Conservation (phyloP, 1,284 basidiomycete genomes). For the Puccinia polysora region DNA sequence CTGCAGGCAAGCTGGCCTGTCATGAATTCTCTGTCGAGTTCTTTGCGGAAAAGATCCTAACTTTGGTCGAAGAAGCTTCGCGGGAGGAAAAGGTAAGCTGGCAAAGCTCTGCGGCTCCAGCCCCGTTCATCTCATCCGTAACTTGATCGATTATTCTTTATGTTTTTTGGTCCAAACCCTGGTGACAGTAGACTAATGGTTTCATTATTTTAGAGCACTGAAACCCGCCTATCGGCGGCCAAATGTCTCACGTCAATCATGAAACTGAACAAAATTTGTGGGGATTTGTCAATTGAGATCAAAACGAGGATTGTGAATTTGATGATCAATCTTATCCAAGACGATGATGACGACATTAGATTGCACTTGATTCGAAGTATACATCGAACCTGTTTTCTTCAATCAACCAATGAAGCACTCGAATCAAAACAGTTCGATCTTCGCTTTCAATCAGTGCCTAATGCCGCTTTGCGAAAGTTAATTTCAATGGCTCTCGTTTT, state of each 20-base stretch:
- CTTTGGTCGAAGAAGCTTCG: not conserved
- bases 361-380: not conserved
- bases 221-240: conserved; percentile 33
- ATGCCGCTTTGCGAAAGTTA: conserved; percentile 20
- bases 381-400: not conserved
- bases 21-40: not conserved
- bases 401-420: not conserved
- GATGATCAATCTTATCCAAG: conserved; percentile 28
- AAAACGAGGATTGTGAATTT: conserved; percentile 24
- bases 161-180: too few relatives aligned
- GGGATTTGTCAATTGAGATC: not conserved
- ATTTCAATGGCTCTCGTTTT: conserved; percentile 1
- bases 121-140: too few relatives aligned
- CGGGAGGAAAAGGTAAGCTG: too few relatives aligned
- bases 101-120: too few relatives aligned
- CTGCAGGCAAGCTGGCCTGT: not conserved
- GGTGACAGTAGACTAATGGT: not conserved
- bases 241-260: conserved; percentile 7
- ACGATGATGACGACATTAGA: conserved; percentile 41
- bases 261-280: not conserved
- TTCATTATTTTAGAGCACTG: conserved; percentile 17
- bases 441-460: conserved; percentile 23
- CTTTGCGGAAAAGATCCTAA: conserved; percentile 12
- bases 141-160: too few relatives aligned
- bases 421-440: not conserved